Evolutionary conservation across 139 green algal genomes (phyloP).

Genomic region (Closterium sp.): DNA sequence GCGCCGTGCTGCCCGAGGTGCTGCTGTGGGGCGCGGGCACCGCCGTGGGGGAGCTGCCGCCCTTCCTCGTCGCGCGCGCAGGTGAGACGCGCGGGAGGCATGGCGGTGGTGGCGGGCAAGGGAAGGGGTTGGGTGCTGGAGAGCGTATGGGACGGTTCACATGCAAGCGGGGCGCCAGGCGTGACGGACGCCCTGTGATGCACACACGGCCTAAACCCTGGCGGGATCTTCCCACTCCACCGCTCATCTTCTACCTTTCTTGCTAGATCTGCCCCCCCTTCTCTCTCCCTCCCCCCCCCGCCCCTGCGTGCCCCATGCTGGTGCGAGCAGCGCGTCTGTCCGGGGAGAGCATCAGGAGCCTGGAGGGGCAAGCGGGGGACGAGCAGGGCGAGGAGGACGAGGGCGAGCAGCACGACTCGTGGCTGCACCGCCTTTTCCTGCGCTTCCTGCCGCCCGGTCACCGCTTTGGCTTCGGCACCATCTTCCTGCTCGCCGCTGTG

Average conservation of each 20-base stretch:
- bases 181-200: too few species aligned
- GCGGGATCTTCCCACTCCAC: too few species aligned
- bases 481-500: conserved; percentile 49
- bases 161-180: too few species aligned
- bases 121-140: too few species aligned
- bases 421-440: conserved; percentile 24
- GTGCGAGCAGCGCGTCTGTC: conserved; percentile 44
- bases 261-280: neutral
- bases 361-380: conserved; percentile 33
- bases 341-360: conserved; percentile 44
- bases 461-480: conserved; percentile 45
- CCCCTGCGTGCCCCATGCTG: neutral
- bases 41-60: conserved; percentile 50
- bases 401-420: neutral
- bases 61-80: conserved; percentile 51
- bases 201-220: neutral
- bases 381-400: conserved; percentile 9
- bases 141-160: too few species aligned
- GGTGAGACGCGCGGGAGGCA: conserved; percentile 9
- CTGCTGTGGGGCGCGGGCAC: conserved; percentile 51
- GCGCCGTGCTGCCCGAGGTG: conserved; percentile 42
- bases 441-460: conserved; percentile 30
- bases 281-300: neutral
- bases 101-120: too few species aligned
- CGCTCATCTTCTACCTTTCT: neutral